Base-by-base conservation (phyloP, 768 basidiomycete genomes). In the Tulasnella calospora region DNA sequence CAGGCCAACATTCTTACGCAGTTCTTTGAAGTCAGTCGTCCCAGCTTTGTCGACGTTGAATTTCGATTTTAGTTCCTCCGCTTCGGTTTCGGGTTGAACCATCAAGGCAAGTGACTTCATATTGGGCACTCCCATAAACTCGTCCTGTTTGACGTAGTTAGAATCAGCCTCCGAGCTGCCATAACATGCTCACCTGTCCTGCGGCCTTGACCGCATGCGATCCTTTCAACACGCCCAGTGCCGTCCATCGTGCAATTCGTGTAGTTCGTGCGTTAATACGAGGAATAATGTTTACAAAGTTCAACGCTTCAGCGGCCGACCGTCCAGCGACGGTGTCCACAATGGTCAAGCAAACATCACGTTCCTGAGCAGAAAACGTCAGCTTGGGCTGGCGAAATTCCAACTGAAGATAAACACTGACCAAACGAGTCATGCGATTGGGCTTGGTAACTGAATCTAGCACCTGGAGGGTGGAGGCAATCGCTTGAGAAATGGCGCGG, bases 221-320 rank as follows among this genome's bases (percentile, higher is more conserved):
- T 19, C 76, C 76, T 38, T n/a, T 61, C 27, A 77, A 40, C 57
- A 36, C n/a, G 10, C 76, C 76, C 12, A 77, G 27, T n/a, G 76
- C 76, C 33, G 69, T 70, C 76, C 76, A 77, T 27, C 76, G 55
- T 21, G 76, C 33, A 21, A 77, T 69, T 19, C 76, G 76, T 17
- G 61, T 38, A 36, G 36, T 70, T 15, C 76, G 35, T 12, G 21
- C 67, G n/a, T 77, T 55, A n/a, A 30, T 5, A 23, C 55, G 35
- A 47, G 74, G 74, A 10, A 75, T 75, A 8, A 57, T 51, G 23
- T 8, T 7, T 19, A 51, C 27, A 17, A 75, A 30, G 21, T 57
- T 51, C 74, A 75, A 30, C 23, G 74, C 41, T 15, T 75, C 74
- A 17, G 27, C 30, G 12, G 51, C 51, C 27, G 23, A 36, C 38